Evolutionary conservation across 139 green algal species (phyloP).

Genomic region (Micractinium sp.): DNA sequence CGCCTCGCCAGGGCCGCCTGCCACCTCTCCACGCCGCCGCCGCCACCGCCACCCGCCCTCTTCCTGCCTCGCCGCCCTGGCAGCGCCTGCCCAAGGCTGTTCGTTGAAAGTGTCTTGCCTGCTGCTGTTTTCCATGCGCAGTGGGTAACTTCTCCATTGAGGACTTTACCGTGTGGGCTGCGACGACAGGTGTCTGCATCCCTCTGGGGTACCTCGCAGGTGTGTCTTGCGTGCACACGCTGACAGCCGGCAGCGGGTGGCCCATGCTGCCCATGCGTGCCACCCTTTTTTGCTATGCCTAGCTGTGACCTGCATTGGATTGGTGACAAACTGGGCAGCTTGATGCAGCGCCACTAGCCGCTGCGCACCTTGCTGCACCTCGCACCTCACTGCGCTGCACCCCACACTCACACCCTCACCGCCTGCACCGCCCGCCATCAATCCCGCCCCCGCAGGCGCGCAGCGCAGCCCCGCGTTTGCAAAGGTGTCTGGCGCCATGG

Average conservation of each 20-base stretch:
- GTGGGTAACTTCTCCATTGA: conserved; percentile 39
- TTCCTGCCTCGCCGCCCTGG: background rate
- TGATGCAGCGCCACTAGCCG: background rate
- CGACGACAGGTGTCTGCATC: background rate
- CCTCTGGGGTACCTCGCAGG: conserved; percentile 41
- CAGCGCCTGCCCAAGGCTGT: background rate
- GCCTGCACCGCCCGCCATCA: background rate
- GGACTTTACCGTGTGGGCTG: conserved; percentile 27
- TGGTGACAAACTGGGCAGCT: background rate
- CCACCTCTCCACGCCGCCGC: background rate
- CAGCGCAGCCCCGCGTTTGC: conserved; percentile 40
- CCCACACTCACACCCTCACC: too few species aligned
- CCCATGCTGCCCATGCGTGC: too few species aligned
- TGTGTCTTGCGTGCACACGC: background rate
- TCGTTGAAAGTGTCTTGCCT: background rate
- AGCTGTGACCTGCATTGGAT: background rate
- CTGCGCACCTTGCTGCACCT: background rate
- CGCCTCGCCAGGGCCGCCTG: background rate
- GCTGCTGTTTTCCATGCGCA: background rate
- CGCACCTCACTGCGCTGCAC: too few species aligned
- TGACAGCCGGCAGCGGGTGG: too few species aligned
- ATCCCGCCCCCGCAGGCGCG: conserved; percentile 1
- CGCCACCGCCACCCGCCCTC: background rate
- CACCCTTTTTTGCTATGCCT: background rate
- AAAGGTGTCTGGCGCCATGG: conserved; percentile 33